Percentiles rank a stretch among this genome's conserved stretches.
Evolutionary conservation across 2,329 filamentous ascomycete genomes (phyloP).

Genomic region (Alternaria viburni): DNA sequence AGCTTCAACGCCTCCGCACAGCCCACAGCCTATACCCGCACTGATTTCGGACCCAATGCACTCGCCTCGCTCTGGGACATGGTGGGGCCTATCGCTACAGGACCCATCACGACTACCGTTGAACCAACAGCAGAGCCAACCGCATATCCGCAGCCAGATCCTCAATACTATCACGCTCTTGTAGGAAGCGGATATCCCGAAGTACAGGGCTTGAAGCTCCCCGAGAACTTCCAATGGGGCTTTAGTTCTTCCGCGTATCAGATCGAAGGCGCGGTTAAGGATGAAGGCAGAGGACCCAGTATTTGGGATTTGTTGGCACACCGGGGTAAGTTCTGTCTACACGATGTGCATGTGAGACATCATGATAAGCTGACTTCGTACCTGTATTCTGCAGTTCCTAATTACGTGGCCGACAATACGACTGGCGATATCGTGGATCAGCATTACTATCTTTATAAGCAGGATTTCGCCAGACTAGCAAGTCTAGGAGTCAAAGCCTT

Average conservation of each 20-base stretch:
- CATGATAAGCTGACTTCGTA: background rate
- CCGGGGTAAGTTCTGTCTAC: constrained; percentile 10
- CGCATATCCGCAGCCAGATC: constrained; percentile 47
- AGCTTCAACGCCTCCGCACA: constrained; percentile 53
- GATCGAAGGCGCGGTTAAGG: constrained; percentile 53
- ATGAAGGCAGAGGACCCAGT: constrained; percentile 52
- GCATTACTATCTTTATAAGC: constrained; percentile 54
- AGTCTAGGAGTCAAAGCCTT: constrained; percentile 38
- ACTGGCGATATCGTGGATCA: constrained; percentile 51
- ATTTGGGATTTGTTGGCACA: constrained; percentile 56
- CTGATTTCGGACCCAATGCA: constrained; percentile 56
- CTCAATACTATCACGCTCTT: constrained; percentile 51
- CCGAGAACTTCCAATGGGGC: constrained; percentile 52
- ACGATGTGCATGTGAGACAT: background rate
- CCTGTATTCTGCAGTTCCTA: constrained; percentile 30
- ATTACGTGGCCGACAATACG: constrained; percentile 50
- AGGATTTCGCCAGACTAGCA: constrained; percentile 50
- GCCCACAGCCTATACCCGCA: constrained; percentile 52
- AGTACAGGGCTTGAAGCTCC: constrained; percentile 48
- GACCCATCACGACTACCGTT: constrained; percentile 52
- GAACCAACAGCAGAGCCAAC: constrained; percentile 53
- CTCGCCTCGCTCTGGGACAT: constrained; percentile 56
- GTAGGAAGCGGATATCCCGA: constrained; percentile 46
- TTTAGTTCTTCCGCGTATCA: constrained; percentile 51
- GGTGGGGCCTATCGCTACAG: constrained; percentile 52